Percentiles rank a stretch among this genome's conserved stretches.
Evolutionary conservation across 176 grass and related monocot genomes (phyloP).

Genomic region (Hordeum marinum): DNA sequence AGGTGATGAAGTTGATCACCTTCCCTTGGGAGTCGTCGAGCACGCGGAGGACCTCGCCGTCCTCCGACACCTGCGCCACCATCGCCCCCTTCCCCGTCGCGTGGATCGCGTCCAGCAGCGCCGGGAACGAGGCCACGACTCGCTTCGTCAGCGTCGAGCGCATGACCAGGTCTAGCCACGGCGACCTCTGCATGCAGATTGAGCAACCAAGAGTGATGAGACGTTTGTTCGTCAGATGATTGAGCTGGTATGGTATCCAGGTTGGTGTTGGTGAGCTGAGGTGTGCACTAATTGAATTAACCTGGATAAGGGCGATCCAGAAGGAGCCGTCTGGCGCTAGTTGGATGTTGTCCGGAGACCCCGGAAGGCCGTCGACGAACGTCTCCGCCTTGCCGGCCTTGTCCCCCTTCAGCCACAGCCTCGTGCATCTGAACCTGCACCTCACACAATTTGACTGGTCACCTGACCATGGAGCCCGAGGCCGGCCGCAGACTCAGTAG

Average conservation of each 20-base stretch:
- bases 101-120: not conserved
- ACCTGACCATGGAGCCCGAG: not conserved
- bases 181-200: slow-evolving; percentile 31
- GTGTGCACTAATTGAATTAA: not conserved
- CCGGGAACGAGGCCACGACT: slow-evolving; percentile 45
- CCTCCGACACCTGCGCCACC: slow-evolving; percentile 53
- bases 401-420: slow-evolving; percentile 69
- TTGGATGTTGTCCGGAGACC: slow-evolving; percentile 65
- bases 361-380: slow-evolving; percentile 70
- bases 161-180: slow-evolving; percentile 27
- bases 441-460: not conserved
- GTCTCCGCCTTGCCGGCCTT: slow-evolving; percentile 37
- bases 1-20: slow-evolving; percentile 58
- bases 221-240: not conserved
- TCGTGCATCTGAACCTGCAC: slow-evolving; percentile 53
- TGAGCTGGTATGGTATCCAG: too few relatives aligned
- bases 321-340: slow-evolving; percentile 69
- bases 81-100: slow-evolving; percentile 11
- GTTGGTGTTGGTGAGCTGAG: not conserved
- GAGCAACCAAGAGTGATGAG: not conserved
- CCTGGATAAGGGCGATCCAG: slow-evolving; percentile 67
- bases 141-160: slow-evolving; percentile 33
- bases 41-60: slow-evolving; percentile 45
- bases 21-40: slow-evolving; percentile 49
- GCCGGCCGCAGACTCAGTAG: not conserved